Evolutionary conservation across 495 filamentous ascomycete species (phyloP).

Genomic region (Neurospora sp.): DNA sequence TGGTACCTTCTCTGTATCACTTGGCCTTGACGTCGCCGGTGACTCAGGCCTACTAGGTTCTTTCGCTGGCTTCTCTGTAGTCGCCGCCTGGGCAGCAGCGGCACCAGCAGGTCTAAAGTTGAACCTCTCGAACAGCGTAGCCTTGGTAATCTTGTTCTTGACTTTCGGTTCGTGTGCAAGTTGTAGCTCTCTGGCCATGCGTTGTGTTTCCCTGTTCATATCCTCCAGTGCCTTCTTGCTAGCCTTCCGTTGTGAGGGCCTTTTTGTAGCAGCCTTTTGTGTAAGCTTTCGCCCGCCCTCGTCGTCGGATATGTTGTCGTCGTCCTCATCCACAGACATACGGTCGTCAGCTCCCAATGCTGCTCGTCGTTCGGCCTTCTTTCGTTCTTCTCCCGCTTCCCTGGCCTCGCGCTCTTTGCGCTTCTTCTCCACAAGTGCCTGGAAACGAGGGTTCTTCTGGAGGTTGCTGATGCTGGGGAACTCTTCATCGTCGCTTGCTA

Average conservation of each 20-base stretch:
- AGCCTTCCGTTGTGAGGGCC: slow-evolving; percentile 65
- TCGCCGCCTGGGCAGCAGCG: slow-evolving; percentile 14
- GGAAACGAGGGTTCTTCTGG: slow-evolving; percentile 46
- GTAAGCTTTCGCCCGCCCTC: slow-evolving; percentile 48
- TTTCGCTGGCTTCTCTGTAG: slow-evolving; percentile 20
- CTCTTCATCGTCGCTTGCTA: slow-evolving; percentile 35
- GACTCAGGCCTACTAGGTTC: slow-evolving; percentile 33
- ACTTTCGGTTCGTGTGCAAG: slow-evolving; percentile 82
- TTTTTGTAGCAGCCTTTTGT: slow-evolving; percentile 39
- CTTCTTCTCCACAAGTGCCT: slow-evolving; percentile 61
- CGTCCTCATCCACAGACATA: slow-evolving; percentile 31
- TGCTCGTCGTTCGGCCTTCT: slow-evolving; percentile 37
- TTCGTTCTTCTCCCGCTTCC: slow-evolving; percentile 45
- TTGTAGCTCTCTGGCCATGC: slow-evolving; percentile 81
- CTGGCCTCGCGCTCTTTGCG: slow-evolving; percentile 56
- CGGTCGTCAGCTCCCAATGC: slow-evolving; percentile 24
- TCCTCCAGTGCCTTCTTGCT: slow-evolving; percentile 96
- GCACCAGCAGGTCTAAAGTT: slow-evolving; percentile 47
- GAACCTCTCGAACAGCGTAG: slow-evolving; percentile 75
- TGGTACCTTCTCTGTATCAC: not conserved
- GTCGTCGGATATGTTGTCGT: slow-evolving; percentile 44
- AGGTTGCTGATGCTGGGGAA: slow-evolving; percentile 32
- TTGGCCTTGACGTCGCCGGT: slow-evolving; percentile 13
- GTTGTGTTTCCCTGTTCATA: slow-evolving; percentile 86
- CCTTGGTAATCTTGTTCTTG: slow-evolving; percentile 84